Evolutionary conservation across 2,329 filamentous ascomycete genomes (phyloP), one percentile per base, ranked within the genome.

Genomic region (Aspergillus chevalieri): DNA sequence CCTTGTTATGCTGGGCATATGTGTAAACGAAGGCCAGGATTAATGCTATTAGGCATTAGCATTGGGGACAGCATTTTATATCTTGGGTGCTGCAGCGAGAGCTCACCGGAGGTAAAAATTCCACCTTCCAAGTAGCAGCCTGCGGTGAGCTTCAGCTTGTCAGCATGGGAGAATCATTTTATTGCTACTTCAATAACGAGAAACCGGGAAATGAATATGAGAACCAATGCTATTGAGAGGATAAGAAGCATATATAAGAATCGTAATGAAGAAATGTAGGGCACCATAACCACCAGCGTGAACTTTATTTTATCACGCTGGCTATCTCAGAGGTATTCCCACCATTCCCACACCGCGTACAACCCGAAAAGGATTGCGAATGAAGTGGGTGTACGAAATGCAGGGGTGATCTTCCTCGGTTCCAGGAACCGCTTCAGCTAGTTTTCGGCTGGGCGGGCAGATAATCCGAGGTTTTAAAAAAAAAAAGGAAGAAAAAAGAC

Each of bases 361-460:
- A 79, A 76, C 75, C 81, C 79, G 74, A 52, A 72, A 41, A 63
- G 63, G 67, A 74, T 74, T 63, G 61, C 82, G 38, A 83, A 85
- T 86, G 84, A 78, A 78, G 78, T 75, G 53, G 72, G 74, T 74
- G 72, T 61, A 69, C 60, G 72, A 78, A 77, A 76, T 79, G 79
- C 76, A 82, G 80, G 84, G 85, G 83, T 81, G 76, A 81, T 89
- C 84, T 89, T 78, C 85, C 85, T 89, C 85, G 77, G 73, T 83
- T 87, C 76, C 84, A 89, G 85, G 85, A 89, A 89, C 85, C 85
- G 85, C 71, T 79, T 85, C 84, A 87, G 84, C 77, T 82, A 85
- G 79, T 73, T 53, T 64, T 55, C 59, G 65, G 79, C 85, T 87
- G 85, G 82, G 80, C 85, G 85, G 85, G 85, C 85, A 89, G 85